phyloP scores from a whole-genome alignment of 140 eudicot species.

The Anethum foeniculum region DNA sequence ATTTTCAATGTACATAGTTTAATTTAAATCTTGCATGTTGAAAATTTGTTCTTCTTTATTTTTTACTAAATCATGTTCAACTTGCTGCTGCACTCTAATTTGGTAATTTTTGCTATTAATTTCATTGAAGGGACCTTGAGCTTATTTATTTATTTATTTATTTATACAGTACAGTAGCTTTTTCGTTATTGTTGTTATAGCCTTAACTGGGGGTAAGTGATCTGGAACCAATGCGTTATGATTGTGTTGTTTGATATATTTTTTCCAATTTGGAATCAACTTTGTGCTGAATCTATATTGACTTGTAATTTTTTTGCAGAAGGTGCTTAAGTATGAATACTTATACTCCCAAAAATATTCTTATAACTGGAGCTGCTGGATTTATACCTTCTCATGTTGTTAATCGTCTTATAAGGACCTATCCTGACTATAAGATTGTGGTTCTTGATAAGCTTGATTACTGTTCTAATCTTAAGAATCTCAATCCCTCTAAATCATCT shows the following conservation, averaged over 20 bases:
- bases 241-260: neutral
- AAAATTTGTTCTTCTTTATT: too few species aligned
- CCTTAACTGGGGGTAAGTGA: too few species aligned
- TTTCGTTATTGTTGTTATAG: too few species aligned
- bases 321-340: slow-evolving; percentile 39
- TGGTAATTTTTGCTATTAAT: neutral
- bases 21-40: neutral
- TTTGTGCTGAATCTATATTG: slow-evolving; percentile 9
- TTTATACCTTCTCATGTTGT: slow-evolving; percentile 92
- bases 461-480: slow-evolving; percentile 69
- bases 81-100: too few species aligned
- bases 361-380: slow-evolving; percentile 65
- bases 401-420: slow-evolving; percentile 52
- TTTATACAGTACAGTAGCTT: too few species aligned
- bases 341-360: slow-evolving; percentile 59
- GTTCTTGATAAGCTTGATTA: slow-evolving; percentile 85
- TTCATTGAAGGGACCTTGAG: neutral
- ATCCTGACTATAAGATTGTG: slow-evolving; percentile 75
- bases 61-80: too few species aligned
- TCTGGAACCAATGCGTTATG: neutral
- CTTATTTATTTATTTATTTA: too few species aligned
- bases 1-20: neutral
- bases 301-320: slow-evolving; percentile 12
- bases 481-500: slow-evolving; percentile 52
- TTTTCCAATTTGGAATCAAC: neutral